Base-by-base conservation (phyloP, 352 stramenopile genomes). In the Phytophthora crassamura region DNA sequence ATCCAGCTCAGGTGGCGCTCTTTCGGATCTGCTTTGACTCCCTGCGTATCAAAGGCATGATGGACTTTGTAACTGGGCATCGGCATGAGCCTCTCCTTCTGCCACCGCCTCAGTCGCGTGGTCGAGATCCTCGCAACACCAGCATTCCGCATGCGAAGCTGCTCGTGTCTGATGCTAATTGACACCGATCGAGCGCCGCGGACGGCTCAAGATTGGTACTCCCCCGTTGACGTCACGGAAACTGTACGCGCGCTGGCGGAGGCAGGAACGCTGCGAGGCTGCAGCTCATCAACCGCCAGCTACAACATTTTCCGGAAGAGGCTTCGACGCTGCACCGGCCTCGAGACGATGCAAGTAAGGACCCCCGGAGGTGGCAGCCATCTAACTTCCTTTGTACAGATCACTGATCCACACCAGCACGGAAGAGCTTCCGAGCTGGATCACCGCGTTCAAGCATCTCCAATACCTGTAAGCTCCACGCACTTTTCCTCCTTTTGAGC, bases 71-170 rank as follows among this genome's bases (percentile, higher is more conserved):
- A 11, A n/a, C 55, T 77, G 3, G 58, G 62, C 0, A 73, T 79
- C 36, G 60, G 69, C 32, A 74, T 73, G 55, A 79, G 72, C 22
- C 2, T 74, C 5, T 70, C 65, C 5, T 78, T 84, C 32, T 79
- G 64, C 39, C 49, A 74, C 30, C 69, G 72, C 18, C 70, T 79
- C 46, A 66, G 62, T 48, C 64, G 59, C 7, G 49, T 76, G 10
- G 12, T 74, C 1, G 53, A 75, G 4, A 62, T 64, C 5, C 36
- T 72, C 6, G 55, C 52, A 20, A 47, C 34, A 3, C 20, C 20
- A n/a, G 45, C 45, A 6, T 43, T 52, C 54, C 45, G 38, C 25
- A 38, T 53, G 36, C 28, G 14, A 10, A 55, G 33, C 2, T 73
- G 59, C 45, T 58, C 65, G n/a, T 73, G 58, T 36, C 30, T 73